Base-by-base conservation (phyloP, 495 filamentous ascomycete genomes). In the Neurospora sp. region DNA sequence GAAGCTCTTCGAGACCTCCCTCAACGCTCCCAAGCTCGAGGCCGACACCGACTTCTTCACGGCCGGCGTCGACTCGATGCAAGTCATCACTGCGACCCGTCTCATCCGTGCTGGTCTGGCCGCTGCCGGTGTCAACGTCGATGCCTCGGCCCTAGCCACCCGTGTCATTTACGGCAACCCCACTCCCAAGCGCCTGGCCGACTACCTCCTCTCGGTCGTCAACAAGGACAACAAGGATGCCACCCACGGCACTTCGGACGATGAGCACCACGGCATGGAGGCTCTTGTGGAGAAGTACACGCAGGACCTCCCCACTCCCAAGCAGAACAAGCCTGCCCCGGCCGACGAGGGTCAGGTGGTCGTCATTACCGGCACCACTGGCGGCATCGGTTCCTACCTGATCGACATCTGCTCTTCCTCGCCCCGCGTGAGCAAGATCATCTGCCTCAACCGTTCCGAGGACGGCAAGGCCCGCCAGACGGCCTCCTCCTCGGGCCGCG, bases 361-460 rank as follows among this genome's bases (percentile, higher is more conserved):
- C n/a, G 72, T 90, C 23, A 79, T 91, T 14, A 91, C 88, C 1
- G 89, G 89, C 40, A 84, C 86, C 0, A 90, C 89, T 1, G 89
- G 89, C 31, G 83, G 83, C n/a, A 74, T 92, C 8, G 89, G 90
- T 5, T 86, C 84, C 2, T 88, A 89, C 76, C 79, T 90, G 73
- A 78, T 91, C 2, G 82, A 86, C 72, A 44, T 78, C 5, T 81
- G 88, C 18, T 71, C 83, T 0, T 66, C 71, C 11, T 77, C 76
- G n/a, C 79, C 82, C 0, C 71, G 72, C 7, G 83, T 90, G 12
- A 75, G 78, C 59, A 85, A 85, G 72, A 79, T 90, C 46, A 81
- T 86, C 75, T 90, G 88, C 73, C 80, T 90, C 72, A 90, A 90
- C 77, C 84, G 89, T 20, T 71, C 79, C 9, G 73, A 78, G 20